Evolutionary conservation across 2,329 filamentous ascomycete genomes (phyloP).

Genomic region (Pseudophaeomoniella oleicola): DNA sequence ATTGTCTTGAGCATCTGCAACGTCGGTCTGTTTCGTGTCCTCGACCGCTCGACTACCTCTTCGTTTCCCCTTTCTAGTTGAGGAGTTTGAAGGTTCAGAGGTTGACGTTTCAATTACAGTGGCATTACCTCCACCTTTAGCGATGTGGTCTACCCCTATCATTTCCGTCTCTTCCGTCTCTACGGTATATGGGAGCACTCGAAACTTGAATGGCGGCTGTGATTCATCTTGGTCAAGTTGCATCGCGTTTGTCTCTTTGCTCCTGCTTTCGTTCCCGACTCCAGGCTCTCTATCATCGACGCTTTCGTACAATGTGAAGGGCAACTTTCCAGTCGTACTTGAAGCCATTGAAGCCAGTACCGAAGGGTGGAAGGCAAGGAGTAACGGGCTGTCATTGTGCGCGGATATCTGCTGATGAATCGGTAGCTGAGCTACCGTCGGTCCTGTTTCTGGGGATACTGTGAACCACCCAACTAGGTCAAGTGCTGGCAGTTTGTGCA

Average conservation of each 20-base stretch:
- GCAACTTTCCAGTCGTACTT: conserved; percentile 62
- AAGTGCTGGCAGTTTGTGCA: conserved; percentile 70
- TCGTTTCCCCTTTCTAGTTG: neutral
- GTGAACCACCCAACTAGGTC: conserved; percentile 91
- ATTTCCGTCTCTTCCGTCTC: conserved; percentile 95
- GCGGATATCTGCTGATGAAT: conserved; percentile 67
- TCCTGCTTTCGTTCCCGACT: conserved; percentile 33
- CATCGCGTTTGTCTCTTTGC: conserved; percentile 38
- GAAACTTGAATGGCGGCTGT: conserved; percentile 54
- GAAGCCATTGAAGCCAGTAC: conserved; percentile 30
- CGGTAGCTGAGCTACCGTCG: conserved; percentile 49
- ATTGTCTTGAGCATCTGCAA: conserved; percentile 7
- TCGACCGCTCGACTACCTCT: conserved; percentile 7
- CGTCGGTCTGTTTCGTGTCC: conserved; percentile 15
- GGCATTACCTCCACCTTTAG: conserved; percentile 69
- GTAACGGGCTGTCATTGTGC: conserved; percentile 73
- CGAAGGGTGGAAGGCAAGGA: conserved; percentile 73
- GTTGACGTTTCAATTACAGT: conserved; percentile 27
- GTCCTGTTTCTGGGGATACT: conserved; percentile 57
- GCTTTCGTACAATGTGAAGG: conserved; percentile 82
- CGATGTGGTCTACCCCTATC: conserved; percentile 92
- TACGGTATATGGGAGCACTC: conserved; percentile 70
- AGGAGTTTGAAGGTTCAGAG: neutral
- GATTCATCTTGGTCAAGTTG: conserved; percentile 53
- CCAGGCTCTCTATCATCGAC: conserved; percentile 56